Evolutionary conservation across 1,139 yeast genomes (phyloP), one percentile per base, ranked within the genome.

Genomic region (Scheffersomyces parashehatae): DNA sequence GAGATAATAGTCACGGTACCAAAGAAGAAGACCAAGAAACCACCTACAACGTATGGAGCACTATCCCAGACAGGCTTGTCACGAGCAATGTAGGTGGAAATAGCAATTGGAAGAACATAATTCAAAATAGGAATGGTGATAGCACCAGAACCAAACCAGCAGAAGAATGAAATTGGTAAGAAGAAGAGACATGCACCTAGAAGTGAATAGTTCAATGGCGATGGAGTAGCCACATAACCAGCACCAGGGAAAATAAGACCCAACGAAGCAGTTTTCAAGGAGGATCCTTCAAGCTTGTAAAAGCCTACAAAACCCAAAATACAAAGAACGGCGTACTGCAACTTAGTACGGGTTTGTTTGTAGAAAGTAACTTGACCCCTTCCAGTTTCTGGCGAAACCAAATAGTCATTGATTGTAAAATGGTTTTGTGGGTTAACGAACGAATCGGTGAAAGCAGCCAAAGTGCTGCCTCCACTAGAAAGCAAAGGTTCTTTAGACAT

Each of bases 211-310:
- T 39, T 39, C 39, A 39, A 39, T 14, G 38, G 28, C 29, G 26
- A 28, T 13, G 42, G 42, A 14, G 35, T 39, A 12, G 38, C 32
- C 15, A 39, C 20, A 12, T 39, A 39, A 35, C 38, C 32, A 28
- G 40, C 34, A 28, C 42, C 42, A 15, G 40, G 40, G 39, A 36
- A 36, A 5, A 40, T 26, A 29, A 36, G 36, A 10, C 35, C 39
- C 11, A 36, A 29, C 3, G 36, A 29, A 29, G 40, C 42, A 3
- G 30, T 35, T 20, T 35, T 16, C 12, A 31, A 31, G 20, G 35
- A 31, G 15, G 35, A 31, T 14, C 35, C 15, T 31, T 31, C 35
- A 14, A 31, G 35, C 35, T 31, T 31, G 20, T 31, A 31, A 12
- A 31, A 31, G 13, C 35, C 35, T 11, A 20, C 35, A 8, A 31